These are phyloP conservation scores for Wallacemonas collosoma DNA, from an alignment of 208 protist genomes.

Conservation along the genomic window DNA sequence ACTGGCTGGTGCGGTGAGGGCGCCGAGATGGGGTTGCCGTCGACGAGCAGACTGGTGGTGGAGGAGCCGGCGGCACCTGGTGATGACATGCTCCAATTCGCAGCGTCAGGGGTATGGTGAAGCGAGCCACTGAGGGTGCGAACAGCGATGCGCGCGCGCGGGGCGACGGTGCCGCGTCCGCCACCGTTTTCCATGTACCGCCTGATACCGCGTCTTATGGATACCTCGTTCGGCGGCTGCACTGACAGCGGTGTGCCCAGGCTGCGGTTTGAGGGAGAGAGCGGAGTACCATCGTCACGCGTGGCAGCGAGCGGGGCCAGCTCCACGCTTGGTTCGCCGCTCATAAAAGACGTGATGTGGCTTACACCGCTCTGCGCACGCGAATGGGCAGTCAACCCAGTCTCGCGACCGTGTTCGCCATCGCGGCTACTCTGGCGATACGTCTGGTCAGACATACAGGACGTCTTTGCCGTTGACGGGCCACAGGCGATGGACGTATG, in stretches of 20 bases:
- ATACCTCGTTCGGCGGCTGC: not conserved
- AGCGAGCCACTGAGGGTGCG: conserved; percentile 1
- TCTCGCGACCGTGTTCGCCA: not conserved
- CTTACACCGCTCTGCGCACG: conserved; percentile 4
- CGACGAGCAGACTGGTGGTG: conserved; percentile 14
- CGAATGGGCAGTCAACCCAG: not conserved
- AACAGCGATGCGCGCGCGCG: conserved; percentile 1
- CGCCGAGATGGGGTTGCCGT: not conserved
- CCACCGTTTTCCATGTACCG: conserved; percentile 9
- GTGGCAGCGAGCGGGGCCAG: not conserved
- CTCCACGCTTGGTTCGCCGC: conserved; percentile 4
- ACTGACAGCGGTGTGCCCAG: conserved; percentile 3
- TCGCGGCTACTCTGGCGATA: not conserved
- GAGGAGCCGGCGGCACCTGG: not conserved
- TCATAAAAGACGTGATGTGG: not conserved
- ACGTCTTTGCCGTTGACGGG: too few species aligned
- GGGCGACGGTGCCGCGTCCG: not conserved
- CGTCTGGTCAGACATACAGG: not conserved
- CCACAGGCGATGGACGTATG: too few species aligned
- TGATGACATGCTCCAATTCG: not conserved
- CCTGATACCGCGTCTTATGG: conserved; percentile 7
- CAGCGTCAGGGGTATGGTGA: not conserved
- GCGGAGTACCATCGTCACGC: not conserved
- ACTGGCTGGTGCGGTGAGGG: conserved; percentile 10
- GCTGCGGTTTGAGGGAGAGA: not conserved